Conservation (phyloP, 1,139 yeast species). For the Candida labiduridarum region DNA sequence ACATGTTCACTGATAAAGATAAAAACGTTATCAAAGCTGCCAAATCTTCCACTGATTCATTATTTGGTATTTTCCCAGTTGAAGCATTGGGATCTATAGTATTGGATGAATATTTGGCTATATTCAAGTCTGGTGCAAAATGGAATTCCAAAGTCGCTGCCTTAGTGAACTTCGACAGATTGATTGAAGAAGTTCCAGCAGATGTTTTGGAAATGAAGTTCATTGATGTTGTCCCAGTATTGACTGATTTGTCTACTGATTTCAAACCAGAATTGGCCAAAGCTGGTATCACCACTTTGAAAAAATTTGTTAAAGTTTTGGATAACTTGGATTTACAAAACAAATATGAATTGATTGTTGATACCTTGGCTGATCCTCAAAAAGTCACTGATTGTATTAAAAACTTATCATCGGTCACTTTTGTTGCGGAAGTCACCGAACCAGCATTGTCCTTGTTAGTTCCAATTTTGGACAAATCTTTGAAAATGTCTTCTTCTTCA, state of each 20-base stretch:
- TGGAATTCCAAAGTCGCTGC: conserved; percentile 93
- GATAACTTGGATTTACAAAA: conserved; percentile 92
- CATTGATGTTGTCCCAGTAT: conserved; percentile 75
- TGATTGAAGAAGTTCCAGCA: conserved; percentile 78
- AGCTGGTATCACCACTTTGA: conserved; percentile 73
- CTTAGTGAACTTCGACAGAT: conserved; percentile 67
- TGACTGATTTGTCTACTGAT: conserved; percentile 90
- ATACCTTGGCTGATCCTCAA: conserved; percentile 86
- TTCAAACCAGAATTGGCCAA: conserved; percentile 95
- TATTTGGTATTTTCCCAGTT: conserved; percentile 70
- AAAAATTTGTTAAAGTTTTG: conserved; percentile 73
- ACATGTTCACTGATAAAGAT: conserved; percentile 81
- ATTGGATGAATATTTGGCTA: conserved; percentile 59
- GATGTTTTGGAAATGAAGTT: conserved; percentile 85
- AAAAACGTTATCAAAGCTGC: conserved; percentile 84
- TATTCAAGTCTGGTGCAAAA: conserved; percentile 81
- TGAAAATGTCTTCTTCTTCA: conserved; percentile 85
- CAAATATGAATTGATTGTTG: conserved; percentile 81
- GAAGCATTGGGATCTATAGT: conserved; percentile 78
- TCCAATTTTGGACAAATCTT: conserved; percentile 89
- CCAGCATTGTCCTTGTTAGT: conserved; percentile 89
- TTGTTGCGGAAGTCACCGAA: conserved; percentile 98
- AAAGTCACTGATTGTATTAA: conserved; percentile 90
- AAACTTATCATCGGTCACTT: conserved; percentile 88
- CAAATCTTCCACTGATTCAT: conserved; percentile 64